Evolutionary conservation across 2,329 filamentous ascomycete species (phyloP).

Genomic region (Aspergillus jensenii): DNA sequence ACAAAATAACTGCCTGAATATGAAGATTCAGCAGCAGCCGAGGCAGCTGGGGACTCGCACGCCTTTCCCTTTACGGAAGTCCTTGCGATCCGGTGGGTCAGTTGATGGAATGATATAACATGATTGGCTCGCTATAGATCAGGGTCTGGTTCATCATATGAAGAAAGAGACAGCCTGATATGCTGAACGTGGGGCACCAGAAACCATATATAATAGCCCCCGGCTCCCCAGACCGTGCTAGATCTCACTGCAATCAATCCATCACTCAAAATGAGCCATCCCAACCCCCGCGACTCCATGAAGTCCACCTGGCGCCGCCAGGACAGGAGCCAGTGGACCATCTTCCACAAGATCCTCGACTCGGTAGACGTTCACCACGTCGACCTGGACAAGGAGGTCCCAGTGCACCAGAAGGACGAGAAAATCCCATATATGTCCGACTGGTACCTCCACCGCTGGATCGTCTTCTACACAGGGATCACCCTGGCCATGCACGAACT

Average conservation of each 20-base stretch:
- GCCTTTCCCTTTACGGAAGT: no score
- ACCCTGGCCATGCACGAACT: slow-evolving; percentile 41
- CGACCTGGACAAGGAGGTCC: slow-evolving; percentile 32
- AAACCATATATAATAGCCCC: no score
- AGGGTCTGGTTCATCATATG: no score
- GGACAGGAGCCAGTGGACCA: slow-evolving; percentile 31
- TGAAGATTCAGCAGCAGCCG: no score
- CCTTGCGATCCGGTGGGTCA: no score
- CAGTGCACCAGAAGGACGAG: slow-evolving; percentile 43
- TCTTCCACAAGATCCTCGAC: slow-evolving; percentile 34
- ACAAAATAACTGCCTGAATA: no score
- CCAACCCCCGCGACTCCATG: slow-evolving; percentile 37
- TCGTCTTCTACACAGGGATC: slow-evolving; percentile 38
- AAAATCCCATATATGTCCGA: slow-evolving; percentile 41
- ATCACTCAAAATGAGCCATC: slow-evolving; percentile 34
- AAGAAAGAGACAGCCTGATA: no score
- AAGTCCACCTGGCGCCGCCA: slow-evolving; percentile 40
- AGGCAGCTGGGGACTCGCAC: no score
- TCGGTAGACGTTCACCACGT: slow-evolving; percentile 27
- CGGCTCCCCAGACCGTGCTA: no score
- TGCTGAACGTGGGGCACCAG: no score
- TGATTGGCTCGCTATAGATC: no score
- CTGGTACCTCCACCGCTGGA: slow-evolving; percentile 40
- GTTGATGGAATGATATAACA: no score
- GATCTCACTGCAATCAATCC: slow-evolving; percentile 24